phyloP scores from a whole-genome alignment of 257 asterid genomes.

The Forsythia suspensa region DNA sequence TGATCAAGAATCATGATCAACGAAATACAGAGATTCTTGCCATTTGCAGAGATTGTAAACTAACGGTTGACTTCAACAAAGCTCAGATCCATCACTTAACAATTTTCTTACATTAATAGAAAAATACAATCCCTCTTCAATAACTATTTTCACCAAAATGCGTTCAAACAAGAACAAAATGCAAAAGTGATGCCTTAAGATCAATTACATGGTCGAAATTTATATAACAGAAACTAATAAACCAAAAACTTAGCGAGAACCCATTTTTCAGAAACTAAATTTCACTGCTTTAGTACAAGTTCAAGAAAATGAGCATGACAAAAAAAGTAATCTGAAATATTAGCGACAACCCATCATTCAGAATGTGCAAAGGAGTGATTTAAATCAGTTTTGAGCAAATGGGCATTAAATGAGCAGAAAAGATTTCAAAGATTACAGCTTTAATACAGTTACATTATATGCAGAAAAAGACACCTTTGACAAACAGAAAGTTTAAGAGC shows the following conservation, averaged over 20 bases:
- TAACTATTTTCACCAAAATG: conserved; percentile 31
- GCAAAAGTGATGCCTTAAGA: conserved; percentile 18
- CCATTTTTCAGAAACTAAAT: conserved; percentile 27
- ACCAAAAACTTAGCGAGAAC: conserved; percentile 34
- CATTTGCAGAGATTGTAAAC: conserved; percentile 26
- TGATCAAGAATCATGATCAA: conserved; percentile 18
- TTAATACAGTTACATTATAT: conserved; percentile 30
- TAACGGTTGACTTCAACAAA: conserved; percentile 36
- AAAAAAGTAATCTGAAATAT: conserved; percentile 21
- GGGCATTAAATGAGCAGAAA: conserved; percentile 25
- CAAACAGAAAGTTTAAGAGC: neutral
- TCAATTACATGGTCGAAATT: conserved; percentile 32
- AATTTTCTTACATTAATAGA: conserved; percentile 33
- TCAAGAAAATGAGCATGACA: conserved; percentile 25
- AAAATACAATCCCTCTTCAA: conserved; percentile 20
- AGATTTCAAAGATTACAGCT: conserved; percentile 22
- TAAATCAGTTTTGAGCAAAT: conserved; percentile 26
- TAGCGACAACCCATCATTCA: conserved; percentile 45
- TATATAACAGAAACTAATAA: neutral
- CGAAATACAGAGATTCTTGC: conserved; percentile 7
- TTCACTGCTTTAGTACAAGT: conserved; percentile 24
- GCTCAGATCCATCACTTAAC: conserved; percentile 42
- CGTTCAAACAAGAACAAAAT: neutral
- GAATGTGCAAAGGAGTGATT: conserved; percentile 17
- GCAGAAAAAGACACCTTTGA: conserved; percentile 12